A percentile compares a stretch with the other conserved stretches of the same genome.
Conservation (phyloP, 1,284 basidiomycete species). For the Bondarzewia mesenterica region DNA sequence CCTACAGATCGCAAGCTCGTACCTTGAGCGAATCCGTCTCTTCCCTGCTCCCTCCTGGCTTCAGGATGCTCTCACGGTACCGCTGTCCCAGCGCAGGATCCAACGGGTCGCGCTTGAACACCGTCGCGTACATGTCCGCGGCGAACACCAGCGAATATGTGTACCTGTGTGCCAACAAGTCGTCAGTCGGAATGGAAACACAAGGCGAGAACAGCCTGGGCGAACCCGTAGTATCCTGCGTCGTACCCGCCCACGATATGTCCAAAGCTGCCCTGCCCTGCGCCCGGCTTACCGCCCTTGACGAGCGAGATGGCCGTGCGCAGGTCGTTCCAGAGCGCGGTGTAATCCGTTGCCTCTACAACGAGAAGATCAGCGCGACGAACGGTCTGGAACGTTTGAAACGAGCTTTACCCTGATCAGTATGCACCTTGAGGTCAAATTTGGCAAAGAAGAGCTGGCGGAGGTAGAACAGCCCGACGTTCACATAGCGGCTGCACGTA, state of each 20-base stretch:
- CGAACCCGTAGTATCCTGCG: conserved; percentile 72
- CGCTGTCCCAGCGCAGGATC: conserved; percentile 46
- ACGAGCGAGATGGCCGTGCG: conserved; percentile 62
- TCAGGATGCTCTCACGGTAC: conserved; percentile 48
- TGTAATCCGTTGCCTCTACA: conserved; percentile 57
- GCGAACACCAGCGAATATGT: conserved; percentile 71
- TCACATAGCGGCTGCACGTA: conserved; percentile 59
- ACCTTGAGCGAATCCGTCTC: conserved; percentile 52
- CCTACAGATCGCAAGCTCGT: background rate
- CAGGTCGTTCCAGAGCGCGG: conserved; percentile 65
- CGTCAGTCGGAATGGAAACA: too few relatives aligned
- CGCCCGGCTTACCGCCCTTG: conserved; percentile 47
- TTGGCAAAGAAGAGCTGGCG: conserved; percentile 79
- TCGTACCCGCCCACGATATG: conserved; percentile 74
- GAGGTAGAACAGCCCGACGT: conserved; percentile 73
- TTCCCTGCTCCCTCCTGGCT: conserved; percentile 49
- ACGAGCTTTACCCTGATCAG: conserved; percentile 43
- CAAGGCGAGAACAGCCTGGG: too few relatives aligned
- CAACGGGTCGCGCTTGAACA: conserved; percentile 74
- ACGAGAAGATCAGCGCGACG: background rate
- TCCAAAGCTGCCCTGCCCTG: conserved; percentile 65
- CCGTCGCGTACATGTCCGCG: conserved; percentile 71
- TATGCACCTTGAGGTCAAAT: conserved; percentile 73
- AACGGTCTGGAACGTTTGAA: too few relatives aligned
- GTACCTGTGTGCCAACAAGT: conserved; percentile 30